Conservation (phyloP, 768 basidiomycete genomes). For the Amanita pallidorosea region DNA sequence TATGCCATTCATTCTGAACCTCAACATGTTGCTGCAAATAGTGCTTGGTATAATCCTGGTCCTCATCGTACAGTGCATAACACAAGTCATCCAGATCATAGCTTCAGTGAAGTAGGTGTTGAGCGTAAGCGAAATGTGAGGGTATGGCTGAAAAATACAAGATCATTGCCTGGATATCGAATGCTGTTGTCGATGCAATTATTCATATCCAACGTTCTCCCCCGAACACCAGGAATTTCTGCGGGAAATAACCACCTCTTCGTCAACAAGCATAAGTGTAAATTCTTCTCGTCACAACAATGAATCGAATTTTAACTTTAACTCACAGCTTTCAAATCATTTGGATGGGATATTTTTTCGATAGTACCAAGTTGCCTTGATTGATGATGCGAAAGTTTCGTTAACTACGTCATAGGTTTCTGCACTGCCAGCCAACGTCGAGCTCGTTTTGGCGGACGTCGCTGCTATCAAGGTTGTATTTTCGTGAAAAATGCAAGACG, state of each 20-base stretch:
- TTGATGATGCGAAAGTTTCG: neutral
- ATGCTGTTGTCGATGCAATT: constrained; percentile 15
- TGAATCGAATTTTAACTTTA: neutral
- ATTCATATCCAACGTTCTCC: constrained; percentile 16
- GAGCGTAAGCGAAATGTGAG: neutral
- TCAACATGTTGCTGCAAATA: constrained; percentile 2
- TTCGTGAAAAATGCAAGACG: neutral
- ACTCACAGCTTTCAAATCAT: constrained; percentile 17
- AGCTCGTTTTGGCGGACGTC: constrained; percentile 26
- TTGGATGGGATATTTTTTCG: constrained; percentile 27
- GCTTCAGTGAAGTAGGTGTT: constrained; percentile 18
- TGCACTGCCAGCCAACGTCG: constrained; percentile 14
- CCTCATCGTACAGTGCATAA: constrained; percentile 12
- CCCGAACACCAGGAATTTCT: constrained; percentile 18
- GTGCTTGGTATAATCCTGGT: constrained; percentile 11
- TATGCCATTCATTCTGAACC: neutral
- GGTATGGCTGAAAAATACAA: constrained; percentile 4
- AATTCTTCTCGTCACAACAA: neutral
- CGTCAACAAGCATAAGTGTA: constrained; percentile 20
- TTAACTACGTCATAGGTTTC: constrained; percentile 13
- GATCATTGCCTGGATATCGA: constrained; percentile 23
- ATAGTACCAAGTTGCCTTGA: constrained; percentile 10
- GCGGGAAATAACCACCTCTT: constrained; percentile 20
- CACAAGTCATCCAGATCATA: constrained; percentile 15
- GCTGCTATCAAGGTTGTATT: constrained; percentile 26